These are phyloP conservation scores for Hamiltosporidium tvaerminnensis DNA, from an alignment of 371 early-diverging fungal species.

Conservation along the genomic window DNA sequence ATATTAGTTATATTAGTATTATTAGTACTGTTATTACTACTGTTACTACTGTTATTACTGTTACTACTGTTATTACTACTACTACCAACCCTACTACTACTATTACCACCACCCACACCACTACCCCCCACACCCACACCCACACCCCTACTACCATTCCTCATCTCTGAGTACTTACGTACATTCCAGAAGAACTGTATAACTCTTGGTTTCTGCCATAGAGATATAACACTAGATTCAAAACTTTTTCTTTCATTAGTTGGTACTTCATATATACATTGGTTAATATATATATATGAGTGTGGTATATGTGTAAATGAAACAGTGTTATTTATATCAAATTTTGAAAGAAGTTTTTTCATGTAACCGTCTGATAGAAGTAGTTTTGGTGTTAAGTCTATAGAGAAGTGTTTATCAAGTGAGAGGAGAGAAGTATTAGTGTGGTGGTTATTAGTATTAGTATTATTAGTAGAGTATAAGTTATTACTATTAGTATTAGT, in stretches of 20 bases:
- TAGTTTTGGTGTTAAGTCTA: conserved; percentile 54
- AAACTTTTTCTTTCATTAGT: conserved; percentile 72
- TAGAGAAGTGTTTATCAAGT: conserved; percentile 29
- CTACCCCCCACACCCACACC: no score
- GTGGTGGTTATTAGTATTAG: background rate
- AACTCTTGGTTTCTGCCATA: conserved; percentile 79
- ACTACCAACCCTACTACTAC: no score
- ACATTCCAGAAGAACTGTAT: conserved; percentile 89
- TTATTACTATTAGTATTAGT: background rate
- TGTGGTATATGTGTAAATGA: conserved; percentile 88
- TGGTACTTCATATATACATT: conserved; percentile 78
- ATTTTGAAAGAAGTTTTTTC: conserved; percentile 31
- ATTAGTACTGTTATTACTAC: no score
- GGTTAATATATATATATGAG: conserved; percentile 74
- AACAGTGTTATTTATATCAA: conserved; percentile 49
- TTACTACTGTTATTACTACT: no score
- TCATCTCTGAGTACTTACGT: conserved; percentile 35
- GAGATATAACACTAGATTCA: conserved; percentile 66
- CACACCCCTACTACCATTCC: no score
- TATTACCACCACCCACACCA: no score
- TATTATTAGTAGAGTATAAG: background rate
- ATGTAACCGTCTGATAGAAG: conserved; percentile 46
- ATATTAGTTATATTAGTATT: no score
- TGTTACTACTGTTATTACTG: no score
- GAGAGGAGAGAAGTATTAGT: conserved; percentile 7